Base-by-base conservation (phyloP, 306 rosid species). In the Astragalus membranaceus region DNA sequence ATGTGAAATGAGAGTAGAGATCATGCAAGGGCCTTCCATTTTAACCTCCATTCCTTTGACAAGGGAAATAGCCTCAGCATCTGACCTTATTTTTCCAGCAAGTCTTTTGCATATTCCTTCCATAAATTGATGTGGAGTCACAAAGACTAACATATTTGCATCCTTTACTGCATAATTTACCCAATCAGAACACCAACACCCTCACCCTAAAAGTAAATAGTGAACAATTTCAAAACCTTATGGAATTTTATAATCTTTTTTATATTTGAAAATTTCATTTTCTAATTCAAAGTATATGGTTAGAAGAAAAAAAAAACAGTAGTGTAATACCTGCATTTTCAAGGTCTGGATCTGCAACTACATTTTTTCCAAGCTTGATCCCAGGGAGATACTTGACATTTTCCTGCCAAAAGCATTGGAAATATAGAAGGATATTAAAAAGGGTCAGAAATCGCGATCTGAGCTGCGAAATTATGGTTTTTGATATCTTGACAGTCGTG, bases 21-120 rank as follows among this genome's bases (percentile, higher is more conserved):
- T 95, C 99, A 95, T 95, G 84, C 95, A 85, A 12, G 99, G 97
- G 5, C 99, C 99, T 81, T 95, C 96, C 96, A 79, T 88, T 84
- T 95, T 95, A 67, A 95, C 92, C 68, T 95, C 99, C 99, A 95
- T 95, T 51, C 97, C 99, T 83, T 95, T 95, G 41, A 95, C 90
- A 65, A 95, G 95, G 32, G 99, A 95, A 81, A 91, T 91, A 15
- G 95, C 99, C 80, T 95, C 95, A 57, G 88, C 97, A 74, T 85
- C 87, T 66, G 76, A 61, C 61, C 73, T 86, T 58, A 91, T 79
- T 78, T 91, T 91, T 44, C 99, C 99, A 14, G 73, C 82, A 67
- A 91, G 85, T 56, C 77, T 83, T 84, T 62, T 86, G 87, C 99
- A 95, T 80, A 89, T 85, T 65, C 92, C 99, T 83, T 95, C 99